These are phyloP conservation scores for Skeletonema menzelii DNA, from an alignment of 108 stramenopile genomes.

Conservation along the genomic window DNA sequence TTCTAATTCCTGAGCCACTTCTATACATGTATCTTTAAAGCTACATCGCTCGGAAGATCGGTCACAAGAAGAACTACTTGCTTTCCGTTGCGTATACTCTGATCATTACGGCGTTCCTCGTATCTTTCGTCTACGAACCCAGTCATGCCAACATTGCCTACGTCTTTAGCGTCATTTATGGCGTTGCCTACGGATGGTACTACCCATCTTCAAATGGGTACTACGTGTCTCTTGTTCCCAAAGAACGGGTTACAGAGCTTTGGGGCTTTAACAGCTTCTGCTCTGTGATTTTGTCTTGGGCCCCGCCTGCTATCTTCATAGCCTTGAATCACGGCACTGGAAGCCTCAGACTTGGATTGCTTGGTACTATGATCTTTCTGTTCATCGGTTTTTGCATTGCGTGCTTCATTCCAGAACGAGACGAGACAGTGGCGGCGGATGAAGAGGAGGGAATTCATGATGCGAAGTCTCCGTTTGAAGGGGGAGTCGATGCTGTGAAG, in stretches of 20 bases:
- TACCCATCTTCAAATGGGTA: conserved; percentile 33
- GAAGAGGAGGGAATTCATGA: background rate
- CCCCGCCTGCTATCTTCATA: conserved; percentile 38
- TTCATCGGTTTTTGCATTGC: conserved; percentile 1
- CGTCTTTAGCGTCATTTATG: conserved; percentile 32
- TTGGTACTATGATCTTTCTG: background rate
- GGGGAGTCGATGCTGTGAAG: too few relatives aligned
- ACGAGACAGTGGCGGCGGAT: background rate
- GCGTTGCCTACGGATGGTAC: conserved; percentile 41
- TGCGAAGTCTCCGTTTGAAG: too few relatives aligned
- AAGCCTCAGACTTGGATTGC: conserved; percentile 7
- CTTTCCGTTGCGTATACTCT: conserved; percentile 9
- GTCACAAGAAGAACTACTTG: conserved; percentile 32
- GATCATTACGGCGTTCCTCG: conserved; percentile 16
- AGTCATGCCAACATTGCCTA: conserved; percentile 17
- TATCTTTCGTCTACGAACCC: conserved; percentile 15
- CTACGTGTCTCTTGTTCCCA: conserved; percentile 17
- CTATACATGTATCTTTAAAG: background rate
- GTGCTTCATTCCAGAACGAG: background rate
- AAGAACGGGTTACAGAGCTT: conserved; percentile 39
- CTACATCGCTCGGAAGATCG: conserved; percentile 16
- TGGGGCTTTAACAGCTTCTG: conserved; percentile 45
- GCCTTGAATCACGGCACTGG: conserved; percentile 27
- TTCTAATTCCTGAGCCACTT: background rate
- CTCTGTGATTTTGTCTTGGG: conserved; percentile 36